Base-by-base conservation (phyloP, 805 yeast genomes). In the Wickerhamomyces pijperi region DNA sequence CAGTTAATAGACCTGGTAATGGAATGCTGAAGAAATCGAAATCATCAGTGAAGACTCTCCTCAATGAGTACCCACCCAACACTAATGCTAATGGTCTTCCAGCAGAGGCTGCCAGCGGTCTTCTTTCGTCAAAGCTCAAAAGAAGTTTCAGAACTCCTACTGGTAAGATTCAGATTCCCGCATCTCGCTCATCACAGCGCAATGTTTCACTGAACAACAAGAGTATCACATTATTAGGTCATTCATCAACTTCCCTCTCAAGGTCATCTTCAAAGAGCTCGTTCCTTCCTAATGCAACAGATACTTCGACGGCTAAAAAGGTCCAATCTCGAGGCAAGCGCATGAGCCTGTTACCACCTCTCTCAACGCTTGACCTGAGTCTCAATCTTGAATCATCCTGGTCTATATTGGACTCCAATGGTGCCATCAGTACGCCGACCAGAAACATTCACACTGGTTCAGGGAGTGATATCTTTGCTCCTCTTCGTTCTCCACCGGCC, bases 1-100 rank as follows among this genome's bases (percentile, higher is more conserved):
- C 46, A 39, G 45, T 15, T 7, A 31, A 18, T 15, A 5, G 17
- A 15, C 12, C 12, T n/a, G 9, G 51, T 43, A 56, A 54, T 42
- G 57, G 55, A 33, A 40, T 60, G 13, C 45, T 68, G 41, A 68
- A 68, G 34, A 58, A 65, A 43, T 63, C 70, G 2, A 56, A 60
- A 36, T 60, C 63, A 48, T 63, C 60, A 39, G 62, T 58, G 36
- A 63, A 61, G 51, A 71, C 68, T 29, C 68, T 65, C 34, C 58
- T 60, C 16, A 50, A 39, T 61, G n/a, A n/a, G n/a, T n/a, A n/a
- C n/a, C n/a, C n/a, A n/a, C n/a, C n/a, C n/a, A n/a, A n/a, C n/a
- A n/a, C n/a, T n/a, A n/a, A n/a, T n/a, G n/a, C n/a, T n/a, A n/a
- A n/a, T n/a, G n/a, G n/a, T n/a, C n/a, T n/a, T 15, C 49, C 46